A percentile compares a stretch with the other conserved stretches of the same genome.
Evolutionary conservation across 352 stramenopile species (phyloP).

Genomic region (Halophytophthora batemanensis): DNA sequence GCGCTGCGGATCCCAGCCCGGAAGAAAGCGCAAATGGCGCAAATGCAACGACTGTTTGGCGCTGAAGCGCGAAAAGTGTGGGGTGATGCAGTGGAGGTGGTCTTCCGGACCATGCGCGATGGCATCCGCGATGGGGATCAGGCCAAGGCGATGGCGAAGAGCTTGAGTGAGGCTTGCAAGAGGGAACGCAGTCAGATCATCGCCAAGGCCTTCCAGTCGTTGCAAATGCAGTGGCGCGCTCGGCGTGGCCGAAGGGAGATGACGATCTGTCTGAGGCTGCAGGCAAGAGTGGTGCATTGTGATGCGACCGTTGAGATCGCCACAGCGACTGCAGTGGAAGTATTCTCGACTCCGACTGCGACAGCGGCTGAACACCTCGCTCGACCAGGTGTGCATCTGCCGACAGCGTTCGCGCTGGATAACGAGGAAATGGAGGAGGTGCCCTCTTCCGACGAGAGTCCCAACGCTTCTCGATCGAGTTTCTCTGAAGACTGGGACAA

Average conservation of each 20-base stretch:
- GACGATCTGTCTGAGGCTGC: conserved; percentile 12
- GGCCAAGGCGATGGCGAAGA: neutral
- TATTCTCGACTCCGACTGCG: no score
- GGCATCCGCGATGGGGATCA: conserved; percentile 1
- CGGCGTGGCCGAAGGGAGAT: conserved; percentile 7
- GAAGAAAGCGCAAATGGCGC: conserved; percentile 33
- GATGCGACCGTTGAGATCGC: neutral
- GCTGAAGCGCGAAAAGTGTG: conserved; percentile 23
- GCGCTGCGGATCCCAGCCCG: conserved; percentile 25
- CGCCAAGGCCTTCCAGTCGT: conserved; percentile 18
- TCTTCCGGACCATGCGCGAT: conserved; percentile 25
- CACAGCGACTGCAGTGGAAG: no score
- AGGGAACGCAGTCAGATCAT: conserved; percentile 17
- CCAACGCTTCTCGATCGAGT: no score
- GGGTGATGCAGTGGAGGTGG: conserved; percentile 22
- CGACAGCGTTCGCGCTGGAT: no score
- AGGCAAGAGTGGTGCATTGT: conserved; percentile 12
- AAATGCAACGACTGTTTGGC: conserved; percentile 23
- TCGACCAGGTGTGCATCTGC: no score
- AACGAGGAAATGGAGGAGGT: no score
- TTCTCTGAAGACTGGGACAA: no score
- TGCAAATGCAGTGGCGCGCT: conserved; percentile 23
- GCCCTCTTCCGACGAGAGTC: no score
- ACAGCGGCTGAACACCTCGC: no score
- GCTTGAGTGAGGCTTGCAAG: conserved; percentile 4